Conservation (phyloP, 129 eudicot species). For the Escallonia rubra region DNA sequence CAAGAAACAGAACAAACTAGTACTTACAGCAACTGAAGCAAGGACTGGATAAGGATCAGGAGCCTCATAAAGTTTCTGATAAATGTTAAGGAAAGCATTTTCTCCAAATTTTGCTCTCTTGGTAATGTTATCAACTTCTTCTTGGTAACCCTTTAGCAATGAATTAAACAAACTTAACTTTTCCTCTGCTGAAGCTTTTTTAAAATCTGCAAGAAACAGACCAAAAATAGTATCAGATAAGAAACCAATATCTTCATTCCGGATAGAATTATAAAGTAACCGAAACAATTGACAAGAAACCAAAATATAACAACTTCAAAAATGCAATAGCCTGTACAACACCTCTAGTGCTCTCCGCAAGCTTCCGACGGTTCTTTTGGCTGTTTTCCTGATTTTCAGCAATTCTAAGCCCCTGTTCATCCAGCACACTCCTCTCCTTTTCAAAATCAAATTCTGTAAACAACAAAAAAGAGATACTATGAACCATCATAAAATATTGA, state of each 20-base stretch:
- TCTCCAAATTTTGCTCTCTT: constrained; percentile 96
- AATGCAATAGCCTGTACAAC: constrained; percentile 1
- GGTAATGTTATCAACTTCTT: constrained; percentile 96
- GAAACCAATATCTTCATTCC: background rate
- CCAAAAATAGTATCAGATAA: background rate
- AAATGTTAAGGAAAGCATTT: constrained; percentile 94
- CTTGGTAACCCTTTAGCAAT: constrained; percentile 88
- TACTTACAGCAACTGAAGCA: constrained; percentile 81
- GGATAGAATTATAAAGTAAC: background rate
- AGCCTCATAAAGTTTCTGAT: constrained; percentile 97
- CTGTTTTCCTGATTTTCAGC: constrained; percentile 99
- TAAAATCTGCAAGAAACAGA: constrained; percentile 56
- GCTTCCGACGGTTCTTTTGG: constrained; percentile 94
- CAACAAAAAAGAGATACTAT: background rate
- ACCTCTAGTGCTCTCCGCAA: constrained; percentile 99
- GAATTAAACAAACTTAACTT: constrained; percentile 70
- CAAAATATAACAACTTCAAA: background rate
- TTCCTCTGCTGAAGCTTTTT: constrained; percentile 86
- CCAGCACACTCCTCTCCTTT: constrained; percentile 82
- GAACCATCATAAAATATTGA: background rate
- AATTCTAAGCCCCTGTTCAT: constrained; percentile 95
- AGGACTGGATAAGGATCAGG: constrained; percentile 93
- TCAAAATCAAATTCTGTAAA: constrained; percentile 91
- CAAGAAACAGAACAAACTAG: constrained; percentile 3
- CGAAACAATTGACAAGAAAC: background rate